These are phyloP conservation scores for Vitis hybrid DNA, from an alignment of 177 flowering plant genomes.

Conservation along the genomic window DNA sequence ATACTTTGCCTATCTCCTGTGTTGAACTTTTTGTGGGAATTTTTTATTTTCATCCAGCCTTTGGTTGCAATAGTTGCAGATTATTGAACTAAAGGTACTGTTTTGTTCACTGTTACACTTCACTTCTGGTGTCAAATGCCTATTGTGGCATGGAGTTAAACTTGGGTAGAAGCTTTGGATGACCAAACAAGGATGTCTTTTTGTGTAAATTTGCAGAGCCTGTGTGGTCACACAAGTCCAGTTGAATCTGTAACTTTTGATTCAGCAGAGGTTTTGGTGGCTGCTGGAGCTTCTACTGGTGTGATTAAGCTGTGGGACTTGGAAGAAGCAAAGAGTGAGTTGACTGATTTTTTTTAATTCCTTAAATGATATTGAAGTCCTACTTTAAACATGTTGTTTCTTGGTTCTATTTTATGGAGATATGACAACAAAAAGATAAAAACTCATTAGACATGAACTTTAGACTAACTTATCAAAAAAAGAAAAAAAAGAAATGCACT, in stretches of 20 bases:
- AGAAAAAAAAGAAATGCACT: neutral
- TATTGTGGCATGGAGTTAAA: neutral
- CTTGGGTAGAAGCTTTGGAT: neutral
- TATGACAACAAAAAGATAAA: neutral
- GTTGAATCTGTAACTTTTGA: constrained; percentile 82
- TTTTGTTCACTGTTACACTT: neutral
- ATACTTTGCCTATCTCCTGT: too few species aligned
- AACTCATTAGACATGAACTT: neutral
- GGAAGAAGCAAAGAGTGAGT: constrained; percentile 89
- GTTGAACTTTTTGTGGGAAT: too few species aligned
- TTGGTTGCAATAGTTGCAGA: too few species aligned
- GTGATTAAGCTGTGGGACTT: constrained; percentile 83
- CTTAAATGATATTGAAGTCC: neutral
- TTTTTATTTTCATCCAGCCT: too few species aligned
- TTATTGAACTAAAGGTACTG: too few species aligned
- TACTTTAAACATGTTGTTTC: neutral
- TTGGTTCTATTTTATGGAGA: neutral
- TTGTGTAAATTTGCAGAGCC: constrained; percentile 49
- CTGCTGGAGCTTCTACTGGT: constrained; percentile 81
- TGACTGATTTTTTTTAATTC: constrained; percentile 4
- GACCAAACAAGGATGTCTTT: neutral
- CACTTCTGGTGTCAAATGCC: neutral
- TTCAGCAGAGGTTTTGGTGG: constrained; percentile 70
- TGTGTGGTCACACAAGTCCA: constrained; percentile 83
- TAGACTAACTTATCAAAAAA: neutral